Evolutionary conservation across 2,329 filamentous ascomycete species (phyloP).

Genomic region (Diaporthe nobilis): DNA sequence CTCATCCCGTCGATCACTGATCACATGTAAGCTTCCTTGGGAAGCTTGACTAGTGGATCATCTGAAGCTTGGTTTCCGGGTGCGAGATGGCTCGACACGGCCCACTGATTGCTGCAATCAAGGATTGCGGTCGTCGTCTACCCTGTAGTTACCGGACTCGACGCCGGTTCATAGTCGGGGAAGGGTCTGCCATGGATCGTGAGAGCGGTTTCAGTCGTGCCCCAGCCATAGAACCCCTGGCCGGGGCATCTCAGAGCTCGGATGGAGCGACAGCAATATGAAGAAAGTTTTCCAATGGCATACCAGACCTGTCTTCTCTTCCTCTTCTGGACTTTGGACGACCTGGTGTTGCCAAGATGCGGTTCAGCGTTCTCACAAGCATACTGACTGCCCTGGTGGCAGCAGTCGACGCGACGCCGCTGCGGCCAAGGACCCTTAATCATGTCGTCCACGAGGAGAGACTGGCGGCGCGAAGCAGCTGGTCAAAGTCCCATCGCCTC

Average conservation of each 20-base stretch:
- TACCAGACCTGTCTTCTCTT: not conserved
- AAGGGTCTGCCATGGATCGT: slow-evolving; percentile 16
- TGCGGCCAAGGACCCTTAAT: slow-evolving; percentile 29
- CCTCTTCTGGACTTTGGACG: slow-evolving; percentile 27
- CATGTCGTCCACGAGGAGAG: slow-evolving; percentile 53
- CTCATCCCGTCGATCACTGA: slow-evolving; percentile 17
- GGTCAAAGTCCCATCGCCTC: slow-evolving; percentile 45
- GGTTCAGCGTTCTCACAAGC: slow-evolving; percentile 43
- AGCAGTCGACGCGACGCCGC: slow-evolving; percentile 46
- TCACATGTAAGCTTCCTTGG: slow-evolving; percentile 25
- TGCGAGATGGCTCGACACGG: slow-evolving; percentile 20
- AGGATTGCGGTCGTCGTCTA: not conserved
- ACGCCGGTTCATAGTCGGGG: slow-evolving; percentile 8
- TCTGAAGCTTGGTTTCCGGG: slow-evolving; percentile 21
- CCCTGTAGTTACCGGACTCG: not conserved
- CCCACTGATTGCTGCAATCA: not conserved
- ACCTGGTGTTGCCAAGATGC: slow-evolving; percentile 44
- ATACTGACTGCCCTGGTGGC: slow-evolving; percentile 50
- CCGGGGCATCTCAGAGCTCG: slow-evolving; percentile 9
- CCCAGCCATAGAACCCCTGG: slow-evolving; percentile 14
- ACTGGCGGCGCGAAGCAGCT: slow-evolving; percentile 44
- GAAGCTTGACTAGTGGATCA: slow-evolving; percentile 20
- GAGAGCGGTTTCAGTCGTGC: slow-evolving; percentile 38
- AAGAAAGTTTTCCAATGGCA: slow-evolving; percentile 24
- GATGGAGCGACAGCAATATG: slow-evolving; percentile 37